Base-by-base conservation (phyloP, 2,329 filamentous ascomycete genomes). In the Moelleriella libera region DNA sequence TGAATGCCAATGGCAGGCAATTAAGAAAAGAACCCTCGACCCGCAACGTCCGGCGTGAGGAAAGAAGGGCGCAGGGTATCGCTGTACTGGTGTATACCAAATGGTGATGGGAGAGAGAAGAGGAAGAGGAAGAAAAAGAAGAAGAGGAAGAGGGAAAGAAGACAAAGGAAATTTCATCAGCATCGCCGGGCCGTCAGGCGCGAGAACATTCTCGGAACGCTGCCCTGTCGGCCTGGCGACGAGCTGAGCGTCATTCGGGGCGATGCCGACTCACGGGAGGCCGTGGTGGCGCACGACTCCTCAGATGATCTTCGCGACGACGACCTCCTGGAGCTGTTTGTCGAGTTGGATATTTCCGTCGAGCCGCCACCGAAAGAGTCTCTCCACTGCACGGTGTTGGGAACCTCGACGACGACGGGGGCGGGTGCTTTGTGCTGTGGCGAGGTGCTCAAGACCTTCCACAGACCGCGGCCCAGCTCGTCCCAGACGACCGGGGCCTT, bases 401-500 rank as follows among this genome's bases (percentile, higher is more conserved):
- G 43, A 21, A 21, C 21, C 21, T 21, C 21, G 40, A 6, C 9
- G 4, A 28, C 9, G 21, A n/a, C 12, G 31, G 21, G 44, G 40
- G 43, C 51, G 39, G 49, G 31, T 41, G 49, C 37, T 47, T 48
- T 48, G 21, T 57, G 51, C 34, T 53, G 51, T 10, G 48, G 46
- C 11, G 52, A 43, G 6, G 47, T 53, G 41, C 50, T 49, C 28
- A 60, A 53, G 21, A 50, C 51, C 52, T 58, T 53, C 63, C 63
- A 66, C 37, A 66, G 56, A 34, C 58, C 56, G 46, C 57, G 60
- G 37, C 63, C 63, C 31, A 66, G 55, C 40, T 64, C 59, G 47
- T 66, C 63, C 63, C 63, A 66, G 37, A 66, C 59, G 40, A 66
- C 63, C 9, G 60, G 59, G 30, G 63, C 63, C 51, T 63, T 65